Conservation (phyloP, 495 filamentous ascomycete genomes). For the Polyplosphaeria fusca region DNA sequence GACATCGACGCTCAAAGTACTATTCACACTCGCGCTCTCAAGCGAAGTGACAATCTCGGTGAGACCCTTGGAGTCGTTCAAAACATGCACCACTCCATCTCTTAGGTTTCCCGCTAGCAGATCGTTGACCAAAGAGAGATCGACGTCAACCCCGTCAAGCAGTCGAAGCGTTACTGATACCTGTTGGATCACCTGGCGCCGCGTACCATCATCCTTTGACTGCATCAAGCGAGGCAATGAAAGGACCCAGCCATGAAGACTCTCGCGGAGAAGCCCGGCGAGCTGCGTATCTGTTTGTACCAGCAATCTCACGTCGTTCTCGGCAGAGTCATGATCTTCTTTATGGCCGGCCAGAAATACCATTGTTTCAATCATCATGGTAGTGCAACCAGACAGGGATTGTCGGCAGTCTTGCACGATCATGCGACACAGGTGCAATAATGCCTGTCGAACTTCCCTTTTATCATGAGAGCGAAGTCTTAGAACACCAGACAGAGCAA, state of each 20-base stretch:
- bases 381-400: slow-evolving; percentile 66
- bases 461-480: slow-evolving; percentile 73
- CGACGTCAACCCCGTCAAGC: slow-evolving; percentile 60
- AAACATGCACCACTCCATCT: slow-evolving; percentile 51
- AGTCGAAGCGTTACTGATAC: slow-evolving; percentile 71
- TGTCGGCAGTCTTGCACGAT: slow-evolving; percentile 72
- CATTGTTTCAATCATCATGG: slow-evolving; percentile 75
- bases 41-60: slow-evolving; percentile 17
- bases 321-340: slow-evolving; percentile 41
- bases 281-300: slow-evolving; percentile 62
- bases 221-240: slow-evolving; percentile 81
- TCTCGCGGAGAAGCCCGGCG: slow-evolving; percentile 64
- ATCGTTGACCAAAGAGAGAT: slow-evolving; percentile 66
- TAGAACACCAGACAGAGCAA: slow-evolving; percentile 75
- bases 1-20: background rate
- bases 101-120: slow-evolving; percentile 61
- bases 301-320: slow-evolving; percentile 54
- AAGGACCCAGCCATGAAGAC: slow-evolving; percentile 75
- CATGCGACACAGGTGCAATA: slow-evolving; percentile 66
- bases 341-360: slow-evolving; percentile 61
- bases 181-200: slow-evolving; percentile 66
- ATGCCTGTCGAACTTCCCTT: slow-evolving; percentile 63
- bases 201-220: slow-evolving; percentile 73
- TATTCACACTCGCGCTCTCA: slow-evolving; percentile 1
- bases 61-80: slow-evolving; percentile 28